phyloP scores from a whole-genome alignment of 2,329 filamentous ascomycete species.

The Neoascochyta sp. region DNA sequence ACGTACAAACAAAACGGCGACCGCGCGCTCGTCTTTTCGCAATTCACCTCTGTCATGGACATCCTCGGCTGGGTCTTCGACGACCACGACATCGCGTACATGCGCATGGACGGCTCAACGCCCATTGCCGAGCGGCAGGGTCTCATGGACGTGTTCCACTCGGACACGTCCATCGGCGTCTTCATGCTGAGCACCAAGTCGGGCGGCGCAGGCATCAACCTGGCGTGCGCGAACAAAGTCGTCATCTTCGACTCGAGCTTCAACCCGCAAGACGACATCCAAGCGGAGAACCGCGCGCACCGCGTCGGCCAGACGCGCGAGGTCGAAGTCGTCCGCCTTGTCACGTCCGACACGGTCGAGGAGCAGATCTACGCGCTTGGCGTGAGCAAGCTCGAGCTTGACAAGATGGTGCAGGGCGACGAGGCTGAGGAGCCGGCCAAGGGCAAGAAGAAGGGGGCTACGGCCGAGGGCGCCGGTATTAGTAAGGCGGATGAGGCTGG shows the following conservation, averaged over 20 bases:
- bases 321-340: constrained; percentile 84
- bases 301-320: constrained; percentile 86
- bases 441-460: constrained; percentile 16
- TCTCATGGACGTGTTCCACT: constrained; percentile 82
- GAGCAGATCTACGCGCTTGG: constrained; percentile 90
- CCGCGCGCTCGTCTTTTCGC: constrained; percentile 84
- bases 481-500: constrained; percentile 34
- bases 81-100: constrained; percentile 68
- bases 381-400: constrained; percentile 87
- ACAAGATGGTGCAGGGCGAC: constrained; percentile 66
- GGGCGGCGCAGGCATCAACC: constrained; percentile 93
- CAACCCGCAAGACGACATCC: constrained; percentile 97
- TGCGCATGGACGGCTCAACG: constrained; percentile 82
- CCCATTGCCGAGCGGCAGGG: constrained; percentile 78
- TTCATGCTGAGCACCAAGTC: constrained; percentile 93
- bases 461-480: constrained; percentile 22
- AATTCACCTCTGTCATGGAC: constrained; percentile 88
- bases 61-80: constrained; percentile 81
- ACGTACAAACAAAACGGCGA: constrained; percentile 76
- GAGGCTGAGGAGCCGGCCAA: constrained; percentile 42
- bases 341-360: constrained; percentile 79
- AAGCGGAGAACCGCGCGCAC: constrained; percentile 95
- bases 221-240: constrained; percentile 94
- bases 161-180: constrained; percentile 72
- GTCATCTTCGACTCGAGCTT: constrained; percentile 97